Evolutionary conservation across 2,329 filamentous ascomycete genomes (phyloP).

Genomic region (Ceratocystis smalleyi): DNA sequence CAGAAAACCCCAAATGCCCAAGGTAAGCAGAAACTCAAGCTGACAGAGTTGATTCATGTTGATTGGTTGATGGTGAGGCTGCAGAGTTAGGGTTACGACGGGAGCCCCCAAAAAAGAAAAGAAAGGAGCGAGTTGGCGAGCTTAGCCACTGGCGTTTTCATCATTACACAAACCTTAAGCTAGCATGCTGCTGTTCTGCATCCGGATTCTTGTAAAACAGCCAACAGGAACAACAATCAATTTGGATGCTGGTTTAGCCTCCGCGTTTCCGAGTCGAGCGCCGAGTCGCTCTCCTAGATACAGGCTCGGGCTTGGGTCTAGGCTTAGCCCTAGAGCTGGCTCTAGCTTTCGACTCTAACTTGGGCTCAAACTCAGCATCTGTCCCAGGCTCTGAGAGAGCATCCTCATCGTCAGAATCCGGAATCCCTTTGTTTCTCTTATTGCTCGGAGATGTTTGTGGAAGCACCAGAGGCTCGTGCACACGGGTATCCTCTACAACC

Average conservation of each 20-base stretch:
- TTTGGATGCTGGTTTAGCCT: background rate
- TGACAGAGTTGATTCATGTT: background rate
- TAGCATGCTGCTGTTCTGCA: too few species aligned
- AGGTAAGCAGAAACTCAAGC: background rate
- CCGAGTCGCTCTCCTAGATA: background rate
- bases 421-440: background rate
- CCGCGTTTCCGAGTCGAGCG: background rate
- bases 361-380: background rate
- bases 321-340: background rate
- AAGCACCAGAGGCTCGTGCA: background rate
- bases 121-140: background rate
- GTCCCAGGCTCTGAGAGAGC: background rate
- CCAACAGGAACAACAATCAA: background rate
- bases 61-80: background rate
- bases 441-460: background rate
- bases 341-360: background rate
- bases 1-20: background rate
- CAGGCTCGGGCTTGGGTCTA: background rate
- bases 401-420: background rate
- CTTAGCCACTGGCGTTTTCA: background rate
- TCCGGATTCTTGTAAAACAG: background rate
- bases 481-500: conserved; percentile 6
- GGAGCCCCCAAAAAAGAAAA: background rate
- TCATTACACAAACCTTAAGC: background rate
- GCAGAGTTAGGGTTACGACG: background rate